Evolutionary conservation across 495 filamentous ascomycete genomes (phyloP), one percentile per base, ranked within the genome.

Genomic region (Neurospora sp.): DNA sequence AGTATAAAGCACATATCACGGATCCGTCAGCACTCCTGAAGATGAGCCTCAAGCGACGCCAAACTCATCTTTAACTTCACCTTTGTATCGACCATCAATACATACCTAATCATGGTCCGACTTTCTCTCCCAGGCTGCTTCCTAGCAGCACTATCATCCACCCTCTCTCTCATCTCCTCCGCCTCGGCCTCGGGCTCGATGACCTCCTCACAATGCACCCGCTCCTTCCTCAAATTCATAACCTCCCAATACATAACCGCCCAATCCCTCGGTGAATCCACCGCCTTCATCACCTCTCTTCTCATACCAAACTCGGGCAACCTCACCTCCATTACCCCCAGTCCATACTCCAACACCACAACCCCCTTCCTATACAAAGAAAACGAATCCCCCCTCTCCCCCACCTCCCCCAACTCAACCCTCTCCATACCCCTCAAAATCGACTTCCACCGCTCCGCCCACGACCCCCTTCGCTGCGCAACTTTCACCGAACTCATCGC

Each of bases 401-500:
- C n/a, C 9, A 49, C 44, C 0, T 49, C 44, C 44, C 8, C 44
- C 3, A 49, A 49, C n/a, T 49, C n/a, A 23, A 72, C 72, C 9
- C 72, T 80, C 10, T 73, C 74, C 18, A 23, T 73, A 9, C 70
- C 74, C 10, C 31, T 80, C 16, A 71, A 69, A 27, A 76, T 77
- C 74, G 75, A 77, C 73, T 70, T 76, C 69, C 62, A 71, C 46
- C 78, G 77, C 39, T 75, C 71, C 46, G 71, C 70, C 16, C 69
- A 73, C 70, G 85, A 87, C 78, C 82, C 81, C 16, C 76, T 5
- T 35, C 73, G 78, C 42, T 88, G 85, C 81, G 83, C 85, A 5
- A 80, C 85, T 44, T 86, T 83, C 78, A 84, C 81, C 60, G 86
- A 88, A 76, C 74, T 87, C 75, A 82, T 86, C 66, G 78, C 84